Base-by-base conservation (phyloP, 768 basidiomycete species). In the Hygrophoropsis aurantiaca region DNA sequence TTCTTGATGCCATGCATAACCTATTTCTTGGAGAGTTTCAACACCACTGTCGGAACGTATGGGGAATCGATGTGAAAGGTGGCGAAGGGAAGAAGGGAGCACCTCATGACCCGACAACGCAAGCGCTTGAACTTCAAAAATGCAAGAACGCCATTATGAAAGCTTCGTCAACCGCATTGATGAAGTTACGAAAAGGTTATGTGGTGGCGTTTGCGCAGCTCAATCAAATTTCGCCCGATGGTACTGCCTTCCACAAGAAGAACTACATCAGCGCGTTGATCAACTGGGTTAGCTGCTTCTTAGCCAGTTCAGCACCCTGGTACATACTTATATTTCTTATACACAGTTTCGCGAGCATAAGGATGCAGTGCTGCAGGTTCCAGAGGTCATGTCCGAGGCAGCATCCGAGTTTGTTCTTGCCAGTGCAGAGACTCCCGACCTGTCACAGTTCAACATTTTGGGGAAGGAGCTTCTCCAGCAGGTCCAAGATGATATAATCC, bases 1-100 rank as follows among this genome's bases (percentile, higher is more conserved):
- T 70, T 1, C 52, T 74, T 9, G 72, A 77, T 42, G 46, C 67
- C 2, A 74, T 75, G 73, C 75, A 77, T 50, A 64, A 59, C 15
- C 54, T 75, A 0, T 62, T 67, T 32, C 61, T 74, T 1, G 67
- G 70, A 5, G 37, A 63, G 1, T 45, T 70, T 4, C 52, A 60
- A 18, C 57, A 65, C 18, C 72, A 75, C 42, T 65, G 60, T 36
- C 56, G 60, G 4, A 40, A 51, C 2, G 34, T 68, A 1, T 61
- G 57, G 41, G 43, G 49, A 4, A 58, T 65, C 19, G 56, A 66
- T 41, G 26, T 58, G 16, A 48, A 38, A 7, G 19, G 21, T 2
- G 37, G 38, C 13, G 55, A 51, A 2, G 51, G 48, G 5, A 52
- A 55, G 39, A 48, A 34, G 33, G 10, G 16, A 5, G 8, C 5